A percentile compares a stretch with the other conserved stretches of the same genome.
Conservation (phyloP, 345 rosid species). For the Noccaea bulbosa region DNA sequence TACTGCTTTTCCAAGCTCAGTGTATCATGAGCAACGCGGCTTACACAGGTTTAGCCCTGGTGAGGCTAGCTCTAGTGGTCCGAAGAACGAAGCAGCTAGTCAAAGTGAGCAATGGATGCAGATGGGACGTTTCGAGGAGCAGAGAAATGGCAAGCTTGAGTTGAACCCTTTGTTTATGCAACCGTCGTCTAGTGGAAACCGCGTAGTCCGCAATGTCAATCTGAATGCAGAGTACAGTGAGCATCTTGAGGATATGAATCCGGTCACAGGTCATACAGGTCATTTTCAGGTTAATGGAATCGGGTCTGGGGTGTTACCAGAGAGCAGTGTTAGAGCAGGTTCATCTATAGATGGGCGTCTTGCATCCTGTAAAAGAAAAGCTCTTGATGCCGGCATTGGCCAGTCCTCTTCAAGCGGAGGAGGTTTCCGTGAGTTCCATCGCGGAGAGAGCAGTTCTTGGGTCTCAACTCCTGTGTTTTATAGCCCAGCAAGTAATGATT, state of each 20-base stretch:
- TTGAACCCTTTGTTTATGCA: slow-evolving; percentile 50
- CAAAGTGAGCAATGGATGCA: slow-evolving; percentile 51
- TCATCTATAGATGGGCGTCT: slow-evolving; percentile 61
- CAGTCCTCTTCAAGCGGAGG: slow-evolving; percentile 63
- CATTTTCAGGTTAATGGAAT: slow-evolving; percentile 47
- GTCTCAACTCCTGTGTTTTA: slow-evolving; percentile 44
- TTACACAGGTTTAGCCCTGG: slow-evolving; percentile 54
- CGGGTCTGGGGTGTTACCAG: slow-evolving; percentile 45
- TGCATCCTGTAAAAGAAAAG: slow-evolving; percentile 77
- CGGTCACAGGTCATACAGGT: slow-evolving; percentile 49
- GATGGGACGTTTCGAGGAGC: slow-evolving; percentile 60
- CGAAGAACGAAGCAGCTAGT: slow-evolving; percentile 46
- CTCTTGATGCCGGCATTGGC: slow-evolving; percentile 64
- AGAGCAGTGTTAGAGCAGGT: slow-evolving; percentile 51
- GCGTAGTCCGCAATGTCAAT: slow-evolving; percentile 53
- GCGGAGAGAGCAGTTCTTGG: slow-evolving; percentile 60
- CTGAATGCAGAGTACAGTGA: slow-evolving; percentile 59
- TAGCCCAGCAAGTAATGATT: slow-evolving; percentile 45
- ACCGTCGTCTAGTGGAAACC: slow-evolving; percentile 50
- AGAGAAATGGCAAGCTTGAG: slow-evolving; percentile 46
- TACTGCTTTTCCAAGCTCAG: slow-evolving; percentile 48
- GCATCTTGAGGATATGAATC: slow-evolving; percentile 52
- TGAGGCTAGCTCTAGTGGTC: slow-evolving; percentile 48
- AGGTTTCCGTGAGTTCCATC: slow-evolving; percentile 59
- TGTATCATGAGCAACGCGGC: slow-evolving; percentile 56